phyloP scores from a whole-genome alignment of 2,329 filamentous ascomycete genomes.

The Fusarium napiforme region DNA sequence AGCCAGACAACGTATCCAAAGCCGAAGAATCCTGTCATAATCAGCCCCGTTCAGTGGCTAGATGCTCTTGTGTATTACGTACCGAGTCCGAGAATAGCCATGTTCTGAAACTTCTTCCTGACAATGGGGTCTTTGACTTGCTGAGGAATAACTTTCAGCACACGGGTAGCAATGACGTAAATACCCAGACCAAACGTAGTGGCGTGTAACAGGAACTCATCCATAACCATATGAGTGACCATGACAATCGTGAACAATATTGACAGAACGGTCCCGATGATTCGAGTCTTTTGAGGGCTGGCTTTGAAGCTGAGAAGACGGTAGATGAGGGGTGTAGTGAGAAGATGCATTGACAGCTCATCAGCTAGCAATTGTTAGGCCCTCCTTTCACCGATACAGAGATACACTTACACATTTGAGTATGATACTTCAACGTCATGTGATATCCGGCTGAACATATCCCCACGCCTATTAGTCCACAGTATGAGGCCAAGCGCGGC shows the following conservation, averaged over 20 bases:
- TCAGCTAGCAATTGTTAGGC: slow-evolving; percentile 46
- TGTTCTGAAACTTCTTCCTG: slow-evolving; percentile 31
- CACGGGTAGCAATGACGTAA: slow-evolving; percentile 48
- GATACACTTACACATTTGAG: slow-evolving; percentile 47
- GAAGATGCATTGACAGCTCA: slow-evolving; percentile 55
- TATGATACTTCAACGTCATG: slow-evolving; percentile 51
- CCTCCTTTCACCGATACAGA: rapidly evolving
- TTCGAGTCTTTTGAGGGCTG: slow-evolving; percentile 39
- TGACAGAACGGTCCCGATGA: slow-evolving; percentile 36
- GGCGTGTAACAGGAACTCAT: slow-evolving; percentile 55
- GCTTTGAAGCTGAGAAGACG: slow-evolving; percentile 53
- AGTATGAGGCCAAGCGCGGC: slow-evolving; percentile 50
- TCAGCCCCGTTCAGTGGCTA: background rate
- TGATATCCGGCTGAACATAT: slow-evolving; percentile 49
- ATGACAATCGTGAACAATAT: slow-evolving; percentile 49
- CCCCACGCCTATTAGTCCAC: slow-evolving; percentile 52
- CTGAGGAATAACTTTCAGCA: slow-evolving; percentile 47
- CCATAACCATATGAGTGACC: slow-evolving; percentile 56
- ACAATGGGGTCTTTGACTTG: slow-evolving; percentile 45
- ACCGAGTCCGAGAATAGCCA: slow-evolving; percentile 38
- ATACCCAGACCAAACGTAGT: slow-evolving; percentile 50
- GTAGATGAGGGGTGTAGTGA: slow-evolving; percentile 54
- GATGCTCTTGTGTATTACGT: background rate
- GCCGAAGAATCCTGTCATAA: slow-evolving; percentile 46
- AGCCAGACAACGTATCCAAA: slow-evolving; percentile 55